Base-by-base conservation (phyloP, 805 yeast species). In the Starmera dryadoides region DNA sequence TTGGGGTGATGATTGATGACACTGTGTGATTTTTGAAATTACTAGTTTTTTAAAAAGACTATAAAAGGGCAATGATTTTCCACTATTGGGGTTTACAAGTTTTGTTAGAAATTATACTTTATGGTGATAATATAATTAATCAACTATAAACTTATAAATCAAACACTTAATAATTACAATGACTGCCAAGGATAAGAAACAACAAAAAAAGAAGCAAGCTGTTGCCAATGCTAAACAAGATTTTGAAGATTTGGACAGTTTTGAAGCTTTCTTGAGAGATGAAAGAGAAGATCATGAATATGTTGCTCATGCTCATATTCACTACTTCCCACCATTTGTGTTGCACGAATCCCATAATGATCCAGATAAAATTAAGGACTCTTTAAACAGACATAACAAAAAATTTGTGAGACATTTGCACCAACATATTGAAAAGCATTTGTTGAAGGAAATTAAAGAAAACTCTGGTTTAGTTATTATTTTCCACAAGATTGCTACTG, bases 251-350 rank as follows among this genome's bases (percentile, higher is more conserved):
- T 60, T 83, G 43, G 66, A 66, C 16, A 68, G 75, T 15, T 83
- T 83, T 53, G 86, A 79, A 53, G 66, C 69, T 20, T 83, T 67
- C 57, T 64, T 83, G 42, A 71, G 78, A 52, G 85, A 79, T 55
- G 89, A 81, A 53, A 75, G 83, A 3, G 81, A 85, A 73, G 89
- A 82, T 58, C 79, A 81, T 45, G 89, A 83, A 43, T 79, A 73
- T 48, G 85, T 78, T 54, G 63, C 79, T 47, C 83, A 81, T 53
- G 84, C 85, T 29, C 79, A 75, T 45, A 64, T 82, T 43, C 68
- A 66, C 37, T 83, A 83, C 60, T 69, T 76, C 52, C 93, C 93
- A 17, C 91, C 91, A 37, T 83, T 83, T 55, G 74, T 83, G 35
- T 47, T 81, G 57, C 72, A 73, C 46, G 82, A 77, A 41, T 73